These are phyloP conservation scores for Protomyces arabidopsidicola DNA, from an alignment of 1,139 yeast genomes.

Conservation along the genomic window DNA sequence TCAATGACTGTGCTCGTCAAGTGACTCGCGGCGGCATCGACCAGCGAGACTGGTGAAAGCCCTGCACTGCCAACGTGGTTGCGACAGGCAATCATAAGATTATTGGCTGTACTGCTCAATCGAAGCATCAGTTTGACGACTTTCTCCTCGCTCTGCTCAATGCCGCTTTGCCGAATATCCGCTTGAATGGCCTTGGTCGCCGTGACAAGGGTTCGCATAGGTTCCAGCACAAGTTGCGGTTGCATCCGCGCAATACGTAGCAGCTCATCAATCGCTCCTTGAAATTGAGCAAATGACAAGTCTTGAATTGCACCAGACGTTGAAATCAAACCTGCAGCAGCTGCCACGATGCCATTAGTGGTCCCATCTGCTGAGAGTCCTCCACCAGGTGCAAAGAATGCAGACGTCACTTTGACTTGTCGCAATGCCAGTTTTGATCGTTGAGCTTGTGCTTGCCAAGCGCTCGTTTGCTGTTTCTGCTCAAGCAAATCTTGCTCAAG, in stretches of 20 bases:
- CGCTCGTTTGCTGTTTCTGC: constrained; percentile 40
- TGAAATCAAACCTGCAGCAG: background rate
- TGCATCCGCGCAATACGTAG: constrained; percentile 27
- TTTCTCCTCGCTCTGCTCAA: constrained; percentile 2
- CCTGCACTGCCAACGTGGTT: constrained; percentile 63
- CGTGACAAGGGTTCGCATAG: constrained; percentile 10
- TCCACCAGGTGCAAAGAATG: constrained; percentile 16
- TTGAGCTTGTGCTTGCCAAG: constrained; percentile 41
- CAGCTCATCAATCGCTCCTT: constrained; percentile 31
- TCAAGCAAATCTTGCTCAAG: constrained; percentile 36
- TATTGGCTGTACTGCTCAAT: constrained; percentile 63
- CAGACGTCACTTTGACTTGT: constrained; percentile 15
- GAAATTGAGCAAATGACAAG: constrained; percentile 21
- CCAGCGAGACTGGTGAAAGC: constrained; percentile 63
- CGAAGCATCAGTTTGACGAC: constrained; percentile 34
- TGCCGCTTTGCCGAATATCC: background rate
- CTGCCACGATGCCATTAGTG: background rate
- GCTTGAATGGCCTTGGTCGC: constrained; percentile 2
- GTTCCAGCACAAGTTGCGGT: background rate
- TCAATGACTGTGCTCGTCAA: constrained; percentile 70
- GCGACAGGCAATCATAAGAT: constrained; percentile 72
- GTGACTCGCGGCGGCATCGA: constrained; percentile 77
- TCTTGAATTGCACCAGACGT: background rate
- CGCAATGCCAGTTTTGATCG: constrained; percentile 22
- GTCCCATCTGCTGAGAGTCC: constrained; percentile 3